Evolutionary conservation across 2,329 filamentous ascomycete species (phyloP).

Genomic region (Phialophora expanda): DNA sequence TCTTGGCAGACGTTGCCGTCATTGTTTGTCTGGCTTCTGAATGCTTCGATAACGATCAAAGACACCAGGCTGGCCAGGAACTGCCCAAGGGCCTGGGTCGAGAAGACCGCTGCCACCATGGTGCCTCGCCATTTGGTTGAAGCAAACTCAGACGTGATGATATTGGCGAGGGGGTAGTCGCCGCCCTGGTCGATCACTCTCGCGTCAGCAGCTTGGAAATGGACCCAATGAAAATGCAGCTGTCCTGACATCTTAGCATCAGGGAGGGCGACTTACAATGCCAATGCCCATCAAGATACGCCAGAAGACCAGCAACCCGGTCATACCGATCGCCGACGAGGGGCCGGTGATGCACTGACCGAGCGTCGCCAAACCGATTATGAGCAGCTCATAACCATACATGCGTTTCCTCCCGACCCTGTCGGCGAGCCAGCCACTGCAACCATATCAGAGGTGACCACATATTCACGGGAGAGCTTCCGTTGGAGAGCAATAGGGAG

Average conservation of each 20-base stretch:
- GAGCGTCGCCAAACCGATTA: conserved; percentile 79
- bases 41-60: conserved; percentile 61
- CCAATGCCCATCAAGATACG: conserved; percentile 78
- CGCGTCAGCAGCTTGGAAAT: neutral
- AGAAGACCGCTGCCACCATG: conserved; percentile 85
- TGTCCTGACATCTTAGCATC: neutral
- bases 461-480: neutral
- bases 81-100: conserved; percentile 86
- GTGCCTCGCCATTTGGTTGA: conserved; percentile 83
- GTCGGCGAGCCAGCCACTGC: conserved; percentile 72
- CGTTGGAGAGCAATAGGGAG: neutral
- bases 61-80: conserved; percentile 75
- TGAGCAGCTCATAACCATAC: conserved; percentile 80
- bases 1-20: conserved; percentile 59
- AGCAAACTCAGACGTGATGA: conserved; percentile 83
- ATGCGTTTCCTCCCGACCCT: conserved; percentile 78
- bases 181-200: conserved; percentile 58
- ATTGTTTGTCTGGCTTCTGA: conserved; percentile 69
- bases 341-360: conserved; percentile 70
- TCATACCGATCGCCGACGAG: conserved; percentile 65
- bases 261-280: neutral
- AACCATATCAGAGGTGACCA: conserved; percentile 37
- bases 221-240: neutral
- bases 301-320: conserved; percentile 71
- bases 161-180: conserved; percentile 79